A percentile compares a stretch with the other conserved stretches of the same genome.
These are phyloP conservation scores for Carex kokanica DNA, from an alignment of 176 grass and related monocot genomes.

Conservation along the genomic window DNA sequence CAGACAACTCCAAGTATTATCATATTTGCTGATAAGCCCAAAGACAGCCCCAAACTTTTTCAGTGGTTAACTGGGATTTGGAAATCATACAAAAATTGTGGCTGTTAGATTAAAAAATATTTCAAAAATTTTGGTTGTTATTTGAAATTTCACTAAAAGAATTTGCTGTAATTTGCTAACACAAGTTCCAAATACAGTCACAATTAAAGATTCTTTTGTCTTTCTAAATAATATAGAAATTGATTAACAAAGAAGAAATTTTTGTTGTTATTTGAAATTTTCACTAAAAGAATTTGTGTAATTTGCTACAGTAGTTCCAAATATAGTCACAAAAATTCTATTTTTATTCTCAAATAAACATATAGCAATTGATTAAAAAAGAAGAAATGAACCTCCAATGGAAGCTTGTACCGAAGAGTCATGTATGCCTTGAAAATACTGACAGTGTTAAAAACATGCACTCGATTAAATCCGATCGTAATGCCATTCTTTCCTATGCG, in stretches of 20 bases:
- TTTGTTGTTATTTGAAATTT: no score
- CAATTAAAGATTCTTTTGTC: neutral
- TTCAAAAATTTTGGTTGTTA: neutral
- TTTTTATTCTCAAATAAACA: neutral
- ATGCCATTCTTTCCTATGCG: slow-evolving; percentile 47
- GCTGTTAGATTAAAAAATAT: neutral
- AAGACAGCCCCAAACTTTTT: neutral
- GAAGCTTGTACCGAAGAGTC: slow-evolving; percentile 60
- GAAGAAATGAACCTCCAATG: slow-evolving; percentile 41
- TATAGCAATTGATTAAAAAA: neutral
- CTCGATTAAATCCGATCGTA: slow-evolving; percentile 40
- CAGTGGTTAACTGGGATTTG: neutral
- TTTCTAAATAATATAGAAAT: no score
- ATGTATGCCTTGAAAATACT: slow-evolving; percentile 47
- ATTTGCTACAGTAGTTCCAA: no score
- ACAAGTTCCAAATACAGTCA: neutral
- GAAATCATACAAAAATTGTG: neutral
- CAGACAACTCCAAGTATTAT: neutral
- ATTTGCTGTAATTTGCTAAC: neutral
- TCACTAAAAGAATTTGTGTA: no score
- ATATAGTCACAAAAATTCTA: no score
- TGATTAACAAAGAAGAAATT: no score
- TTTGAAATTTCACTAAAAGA: neutral
- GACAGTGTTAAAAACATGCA: slow-evolving; percentile 57
- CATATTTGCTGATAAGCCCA: neutral